Conservation (phyloP, 192 early-diverging fungal genomes). For the Rhizophagus clarus region DNA sequence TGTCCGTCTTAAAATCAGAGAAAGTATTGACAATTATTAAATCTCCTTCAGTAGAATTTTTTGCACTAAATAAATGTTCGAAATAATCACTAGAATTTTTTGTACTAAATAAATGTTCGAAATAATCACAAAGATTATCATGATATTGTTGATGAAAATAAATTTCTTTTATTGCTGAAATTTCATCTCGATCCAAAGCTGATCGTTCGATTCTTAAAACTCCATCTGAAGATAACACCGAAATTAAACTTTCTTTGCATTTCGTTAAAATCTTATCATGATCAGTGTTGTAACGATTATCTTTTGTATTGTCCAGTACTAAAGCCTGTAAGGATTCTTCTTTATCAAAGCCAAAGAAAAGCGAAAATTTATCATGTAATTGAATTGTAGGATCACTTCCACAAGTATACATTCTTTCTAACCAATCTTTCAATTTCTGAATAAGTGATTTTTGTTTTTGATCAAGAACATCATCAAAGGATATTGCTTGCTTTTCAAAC, state of each 20-base stretch:
- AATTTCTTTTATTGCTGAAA: background rate
- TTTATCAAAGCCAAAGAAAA: slow-evolving; percentile 27
- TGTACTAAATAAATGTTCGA: background rate
- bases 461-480: slow-evolving; percentile 6
- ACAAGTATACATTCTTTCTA: background rate
- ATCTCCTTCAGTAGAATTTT: background rate
- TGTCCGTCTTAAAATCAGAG: slow-evolving; percentile 17
- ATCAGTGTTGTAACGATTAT: background rate
- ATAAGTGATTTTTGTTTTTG: background rate
- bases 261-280: background rate
- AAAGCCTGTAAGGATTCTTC: slow-evolving; percentile 30
- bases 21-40: slow-evolving; percentile 24
- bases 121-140: slow-evolving; percentile 22
- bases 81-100: background rate
- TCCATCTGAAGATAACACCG: slow-evolving; percentile 23
- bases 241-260: slow-evolving; percentile 24
- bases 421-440: slow-evolving; percentile 10
- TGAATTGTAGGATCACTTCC: background rate
- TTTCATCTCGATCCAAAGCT: background rate
- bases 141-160: slow-evolving; percentile 23
- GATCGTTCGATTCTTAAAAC: slow-evolving; percentile 22
- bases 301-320: slow-evolving; percentile 6
- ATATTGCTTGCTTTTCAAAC: slow-evolving; percentile 18
- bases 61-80: background rate
- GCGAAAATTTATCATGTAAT: background rate